Base-by-base conservation (phyloP, 148 eudicot species). In the Talinum fruticosum region DNA sequence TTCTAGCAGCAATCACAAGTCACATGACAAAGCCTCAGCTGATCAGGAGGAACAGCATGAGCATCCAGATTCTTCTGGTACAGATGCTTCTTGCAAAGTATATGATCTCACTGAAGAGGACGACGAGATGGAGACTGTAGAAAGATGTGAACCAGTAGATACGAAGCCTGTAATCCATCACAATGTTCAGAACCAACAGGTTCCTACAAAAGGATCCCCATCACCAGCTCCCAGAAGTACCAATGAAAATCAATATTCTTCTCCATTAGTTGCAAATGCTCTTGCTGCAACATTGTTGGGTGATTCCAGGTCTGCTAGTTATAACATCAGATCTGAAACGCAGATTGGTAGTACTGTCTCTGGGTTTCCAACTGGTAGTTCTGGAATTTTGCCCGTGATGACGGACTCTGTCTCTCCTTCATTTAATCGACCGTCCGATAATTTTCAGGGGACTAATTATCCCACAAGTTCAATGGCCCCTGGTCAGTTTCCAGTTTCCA, bases 31-130 rank as follows among this genome's bases (percentile, higher is more conserved):
- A 76, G 78, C 76, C 69, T 65, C 80, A 78, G 71, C 83, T 36
- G 79, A 72, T 29, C 78, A 77, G 87, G 81, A 71, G 49, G 80
- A 69, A 44, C 65, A 66, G 26, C 69, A 49, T 38, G 82, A 71
- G 32, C 36, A 36, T 23, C 73, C 79, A 36, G 76, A 65, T 10
- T 47, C 82, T 71, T 21, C 75, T 69, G 75, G 23, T 18, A 65
- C 84, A 69, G 78, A 75, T 76, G 65, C 72, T 61, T 80, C 81
- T 75, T 38, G 54, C 59, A 87, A 85, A 79, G 71, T 91, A n/a
- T 74, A 79, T 74, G 99, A 96, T 83, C 97, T 96, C 54, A 96
- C 97, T 13, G 86, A 83, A 79, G 89, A 64, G 32, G 89, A 87
- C 79, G 88, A 89, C 78, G 85, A 72, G 75, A 87, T 88, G 89